A percentile compares a stretch with the other conserved stretches of the same genome.
Conservation (phyloP, 225 moss, liverwort and hornwort genomes). For the Physcomitrellopsis africana region DNA sequence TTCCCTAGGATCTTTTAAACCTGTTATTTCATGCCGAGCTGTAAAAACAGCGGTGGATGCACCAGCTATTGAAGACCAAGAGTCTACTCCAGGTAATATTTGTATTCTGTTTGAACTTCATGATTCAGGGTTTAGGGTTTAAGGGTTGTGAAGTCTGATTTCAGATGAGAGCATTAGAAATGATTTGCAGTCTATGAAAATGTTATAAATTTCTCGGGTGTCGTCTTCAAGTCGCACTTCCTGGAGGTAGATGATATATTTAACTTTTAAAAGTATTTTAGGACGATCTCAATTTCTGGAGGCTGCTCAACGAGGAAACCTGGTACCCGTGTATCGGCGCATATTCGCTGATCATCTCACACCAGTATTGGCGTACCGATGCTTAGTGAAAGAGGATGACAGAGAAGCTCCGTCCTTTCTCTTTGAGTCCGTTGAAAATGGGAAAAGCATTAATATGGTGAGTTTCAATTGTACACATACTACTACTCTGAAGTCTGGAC, state of each 20-base stretch:
- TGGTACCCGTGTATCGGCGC: slow-evolving; percentile 80
- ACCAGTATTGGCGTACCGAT: slow-evolving; percentile 89
- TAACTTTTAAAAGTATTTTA: slow-evolving; percentile 28
- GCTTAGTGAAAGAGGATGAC: slow-evolving; percentile 80
- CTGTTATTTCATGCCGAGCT: slow-evolving; percentile 45
- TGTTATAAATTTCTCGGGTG: not conserved
- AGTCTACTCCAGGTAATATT: slow-evolving; percentile 49
- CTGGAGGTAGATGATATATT: not conserved
- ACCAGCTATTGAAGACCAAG: slow-evolving; percentile 48
- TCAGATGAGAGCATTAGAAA: not conserved
- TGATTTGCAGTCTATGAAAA: not conserved
- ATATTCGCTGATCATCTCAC: slow-evolving; percentile 96
- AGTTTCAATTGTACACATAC: slow-evolving; percentile 5
- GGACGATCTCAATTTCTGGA: slow-evolving; percentile 73
- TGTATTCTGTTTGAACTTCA: not conserved
- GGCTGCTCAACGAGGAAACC: slow-evolving; percentile 66
- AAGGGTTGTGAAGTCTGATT: slow-evolving; percentile 1
- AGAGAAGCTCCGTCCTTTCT: slow-evolving; percentile 93
- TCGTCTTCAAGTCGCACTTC: not conserved
- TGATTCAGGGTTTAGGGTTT: slow-evolving; percentile 36
- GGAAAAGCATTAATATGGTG: slow-evolving; percentile 58
- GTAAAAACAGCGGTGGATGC: slow-evolving; percentile 46
- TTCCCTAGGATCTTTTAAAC: slow-evolving; percentile 15
- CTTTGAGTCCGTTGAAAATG: slow-evolving; percentile 93
- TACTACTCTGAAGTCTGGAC: not conserved